Evolutionary conservation across 345 rosid species (phyloP).

Genomic region (Eucalyptus urophylla): DNA sequence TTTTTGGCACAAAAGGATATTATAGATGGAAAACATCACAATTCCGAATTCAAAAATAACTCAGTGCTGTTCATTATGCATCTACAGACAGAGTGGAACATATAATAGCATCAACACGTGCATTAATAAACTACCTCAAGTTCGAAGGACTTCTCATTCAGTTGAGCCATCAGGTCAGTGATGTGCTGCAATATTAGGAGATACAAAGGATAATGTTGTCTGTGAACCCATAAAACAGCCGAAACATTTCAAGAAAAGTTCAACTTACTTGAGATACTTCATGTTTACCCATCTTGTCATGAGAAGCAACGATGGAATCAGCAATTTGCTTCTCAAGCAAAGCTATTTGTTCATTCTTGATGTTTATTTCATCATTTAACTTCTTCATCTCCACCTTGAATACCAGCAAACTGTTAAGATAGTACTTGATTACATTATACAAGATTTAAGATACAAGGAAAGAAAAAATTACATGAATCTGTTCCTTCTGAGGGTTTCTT

Average conservation of each 20-base stretch:
- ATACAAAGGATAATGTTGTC: background rate
- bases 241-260: background rate
- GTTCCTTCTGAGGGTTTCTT: conserved; percentile 55
- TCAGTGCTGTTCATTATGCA: background rate
- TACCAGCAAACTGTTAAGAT: conserved; percentile 4
- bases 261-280: conserved; percentile 62
- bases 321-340: conserved; percentile 72
- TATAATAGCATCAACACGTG: background rate
- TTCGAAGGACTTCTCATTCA: conserved; percentile 90
- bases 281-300: conserved; percentile 39
- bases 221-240: background rate
- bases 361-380: conserved; percentile 60
- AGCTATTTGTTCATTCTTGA: conserved; percentile 68
- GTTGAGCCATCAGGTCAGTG: conserved; percentile 63
- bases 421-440: background rate
- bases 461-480: conserved; percentile 35
- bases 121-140: conserved; percentile 54
- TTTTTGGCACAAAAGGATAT: background rate
- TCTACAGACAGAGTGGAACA: background rate
- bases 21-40: background rate
- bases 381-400: conserved; percentile 64
- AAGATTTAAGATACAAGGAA: background rate
- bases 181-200: conserved; percentile 42
- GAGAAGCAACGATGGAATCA: conserved; percentile 44
- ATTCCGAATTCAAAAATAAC: background rate